Evolutionary conservation across 495 filamentous ascomycete genomes (phyloP), one percentile per base, ranked within the genome.

Genomic region (Bryoglossum gracile): DNA sequence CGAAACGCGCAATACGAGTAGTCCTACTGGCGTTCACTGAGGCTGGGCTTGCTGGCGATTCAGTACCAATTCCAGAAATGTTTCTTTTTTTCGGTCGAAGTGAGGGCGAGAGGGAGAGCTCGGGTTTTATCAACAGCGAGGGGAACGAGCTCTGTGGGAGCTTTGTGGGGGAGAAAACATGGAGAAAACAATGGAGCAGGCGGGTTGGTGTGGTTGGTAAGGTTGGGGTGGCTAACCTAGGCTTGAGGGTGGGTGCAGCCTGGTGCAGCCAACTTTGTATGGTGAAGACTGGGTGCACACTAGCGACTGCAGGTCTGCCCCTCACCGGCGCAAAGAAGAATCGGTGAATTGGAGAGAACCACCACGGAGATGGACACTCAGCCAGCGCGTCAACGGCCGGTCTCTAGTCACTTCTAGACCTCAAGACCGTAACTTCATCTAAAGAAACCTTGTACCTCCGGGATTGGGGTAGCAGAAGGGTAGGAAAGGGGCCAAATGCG

Each of bases 111-210:
- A 43, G 41, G 47, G 53, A 50, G 43, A 36, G 36, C 41, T 44
- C 37, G 49, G 48, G 34, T 28, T 55, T 52, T 49, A 51, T 8
- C 28, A 32, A 54, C 40, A 58, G 50, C 50, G 50, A 58, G 35
- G n/a, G n/a, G n/a, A n/a, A n/a, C n/a, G n/a, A n/a, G n/a, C 13
- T 30, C 5, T 30, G 13, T 30, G 6, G 26, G 13, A 13, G 24
- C n/a, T 41, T 33, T 49, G 28, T 44, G 46, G 45, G 43, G 46
- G 19, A 23, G 38, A 19, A 17, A 41, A 16, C 18, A 13, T 43
- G 41, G 41, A 43, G 41, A 43, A 43, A 8, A 32, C 8, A 30
- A 30, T 30, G 26, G 6, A 30, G 13, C 6, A 30, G 26, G 26
- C 26, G 5, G 26, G 26, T 30, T 30, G 26, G 26, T 30, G 26